A percentile compares a stretch with the other conserved stretches of the same genome.
phyloP scores from a whole-genome alignment of 148 eudicot genomes.

The Rhododendron molle region DNA sequence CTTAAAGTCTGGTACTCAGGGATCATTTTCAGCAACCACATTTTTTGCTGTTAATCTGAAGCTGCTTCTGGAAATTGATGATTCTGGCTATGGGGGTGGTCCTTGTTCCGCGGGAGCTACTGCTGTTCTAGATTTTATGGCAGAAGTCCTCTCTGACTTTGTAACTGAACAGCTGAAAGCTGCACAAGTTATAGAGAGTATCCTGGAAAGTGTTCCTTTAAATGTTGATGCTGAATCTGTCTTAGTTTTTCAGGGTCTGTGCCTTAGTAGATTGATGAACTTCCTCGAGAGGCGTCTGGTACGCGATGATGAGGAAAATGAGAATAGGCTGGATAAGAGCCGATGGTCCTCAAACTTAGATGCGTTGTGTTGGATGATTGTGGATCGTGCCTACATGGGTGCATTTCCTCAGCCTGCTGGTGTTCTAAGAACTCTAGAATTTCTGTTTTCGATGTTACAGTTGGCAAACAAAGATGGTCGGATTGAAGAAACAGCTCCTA shows the following conservation, averaged over 20 bases:
- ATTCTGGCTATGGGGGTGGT: slow-evolving; percentile 91
- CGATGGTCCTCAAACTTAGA: slow-evolving; percentile 91
- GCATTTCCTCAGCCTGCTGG: slow-evolving; percentile 87
- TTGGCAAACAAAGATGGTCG: slow-evolving; percentile 96
- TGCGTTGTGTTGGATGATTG: slow-evolving; percentile 77
- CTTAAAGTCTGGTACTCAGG: slow-evolving; percentile 48
- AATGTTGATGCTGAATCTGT: slow-evolving; percentile 82
- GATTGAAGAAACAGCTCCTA: slow-evolving; percentile 73
- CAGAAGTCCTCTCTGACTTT: slow-evolving; percentile 84
- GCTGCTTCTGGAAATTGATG: slow-evolving; percentile 79
- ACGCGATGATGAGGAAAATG: slow-evolving; percentile 93
- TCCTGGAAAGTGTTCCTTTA: slow-evolving; percentile 82
- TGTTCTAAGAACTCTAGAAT: slow-evolving; percentile 80
- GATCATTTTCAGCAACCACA: slow-evolving; percentile 35
- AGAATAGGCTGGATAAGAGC: slow-evolving; percentile 81
- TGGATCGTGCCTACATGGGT: slow-evolving; percentile 97
- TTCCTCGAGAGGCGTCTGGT: slow-evolving; percentile 91
- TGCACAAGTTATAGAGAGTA: slow-evolving; percentile 59
- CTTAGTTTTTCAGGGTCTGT: slow-evolving; percentile 90
- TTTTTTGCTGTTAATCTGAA: slow-evolving; percentile 48
- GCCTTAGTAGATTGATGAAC: slow-evolving; percentile 93
- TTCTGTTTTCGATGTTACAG: slow-evolving; percentile 91
- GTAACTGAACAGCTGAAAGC: slow-evolving; percentile 90
- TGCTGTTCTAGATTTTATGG: slow-evolving; percentile 87
- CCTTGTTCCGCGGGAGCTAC: slow-evolving; percentile 94